Percentiles rank a stretch among this genome's conserved stretches.
Evolutionary conservation across 352 stramenopile genomes (phyloP).

Genomic region (Phytophthora agathidicida): DNA sequence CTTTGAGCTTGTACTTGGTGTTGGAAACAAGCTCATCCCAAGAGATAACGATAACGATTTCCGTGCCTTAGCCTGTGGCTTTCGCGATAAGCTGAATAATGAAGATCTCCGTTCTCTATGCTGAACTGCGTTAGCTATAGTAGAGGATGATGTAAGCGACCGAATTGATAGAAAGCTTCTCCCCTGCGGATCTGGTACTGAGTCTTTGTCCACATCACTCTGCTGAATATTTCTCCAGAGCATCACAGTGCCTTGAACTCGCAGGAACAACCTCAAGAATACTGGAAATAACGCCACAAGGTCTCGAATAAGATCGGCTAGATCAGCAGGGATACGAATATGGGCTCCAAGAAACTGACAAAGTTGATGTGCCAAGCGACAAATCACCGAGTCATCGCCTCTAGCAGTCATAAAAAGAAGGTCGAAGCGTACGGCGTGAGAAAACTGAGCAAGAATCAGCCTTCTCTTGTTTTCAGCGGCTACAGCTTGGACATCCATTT

Average conservation of each 20-base stretch:
- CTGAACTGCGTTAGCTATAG: conserved; percentile 5
- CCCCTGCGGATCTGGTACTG: not conserved
- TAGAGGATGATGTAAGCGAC: conserved; percentile 1
- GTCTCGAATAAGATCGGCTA: conserved; percentile 52
- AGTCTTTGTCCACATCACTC: conserved; percentile 19
- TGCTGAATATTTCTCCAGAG: conserved; percentile 63
- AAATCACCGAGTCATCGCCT: conserved; percentile 45
- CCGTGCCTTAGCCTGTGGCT: conserved; percentile 21
- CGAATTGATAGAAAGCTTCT: conserved; percentile 20
- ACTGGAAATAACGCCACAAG: conserved; percentile 34
- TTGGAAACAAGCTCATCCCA: not conserved
- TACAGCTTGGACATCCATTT: not conserved
- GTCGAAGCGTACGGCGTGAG: conserved; percentile 39
- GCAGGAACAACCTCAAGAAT: conserved; percentile 54
- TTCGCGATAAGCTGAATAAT: conserved; percentile 21
- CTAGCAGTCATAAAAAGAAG: conserved; percentile 43
- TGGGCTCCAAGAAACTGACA: conserved; percentile 52
- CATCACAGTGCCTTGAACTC: conserved; percentile 40
- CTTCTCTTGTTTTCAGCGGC: conserved; percentile 16
- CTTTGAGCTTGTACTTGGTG: conserved; percentile 7
- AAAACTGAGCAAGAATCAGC: conserved; percentile 41
- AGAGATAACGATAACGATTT: conserved; percentile 27
- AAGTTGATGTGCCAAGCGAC: conserved; percentile 49
- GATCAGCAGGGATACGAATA: conserved; percentile 35
- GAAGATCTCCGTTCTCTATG: conserved; percentile 24